A percentile compares a stretch with the other conserved stretches of the same genome.
Conservation (phyloP, 2,329 filamentous ascomycete genomes). For the Pyrenochaeta sp. region DNA sequence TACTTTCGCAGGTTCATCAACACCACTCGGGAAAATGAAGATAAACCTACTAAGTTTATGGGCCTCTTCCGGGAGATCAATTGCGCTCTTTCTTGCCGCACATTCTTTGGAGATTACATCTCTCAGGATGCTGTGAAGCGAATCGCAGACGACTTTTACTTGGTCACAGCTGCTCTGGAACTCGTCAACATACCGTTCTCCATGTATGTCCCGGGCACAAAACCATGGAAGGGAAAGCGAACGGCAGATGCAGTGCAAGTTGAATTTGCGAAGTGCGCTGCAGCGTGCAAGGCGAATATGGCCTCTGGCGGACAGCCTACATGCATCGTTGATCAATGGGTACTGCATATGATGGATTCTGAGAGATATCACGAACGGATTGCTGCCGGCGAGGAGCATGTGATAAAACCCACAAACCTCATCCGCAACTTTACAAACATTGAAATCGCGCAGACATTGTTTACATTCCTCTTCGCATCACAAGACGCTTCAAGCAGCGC, state of each 20-base stretch:
- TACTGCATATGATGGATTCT: constrained; percentile 85
- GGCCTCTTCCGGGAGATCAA: constrained; percentile 89
- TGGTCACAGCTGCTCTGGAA: constrained; percentile 92
- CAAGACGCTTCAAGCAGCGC: constrained; percentile 96
- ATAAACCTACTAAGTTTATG: constrained; percentile 86
- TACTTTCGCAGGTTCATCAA: constrained; percentile 83
- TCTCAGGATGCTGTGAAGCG: constrained; percentile 86
- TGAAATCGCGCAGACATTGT: constrained; percentile 90
- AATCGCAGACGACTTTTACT: constrained; percentile 94
- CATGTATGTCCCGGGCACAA: constrained; percentile 91
- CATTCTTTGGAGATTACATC: constrained; percentile 94
- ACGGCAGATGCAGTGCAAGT: constrained; percentile 87
- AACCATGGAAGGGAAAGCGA: constrained; percentile 96
- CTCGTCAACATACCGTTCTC: constrained; percentile 86
- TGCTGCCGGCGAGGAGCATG: constrained; percentile 70
- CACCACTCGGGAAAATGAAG: constrained; percentile 70
- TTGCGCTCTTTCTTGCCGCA: constrained; percentile 90
- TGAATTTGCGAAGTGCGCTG: constrained; percentile 88
- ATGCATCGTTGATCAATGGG: constrained; percentile 95
- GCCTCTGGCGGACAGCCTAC: constrained; percentile 81
- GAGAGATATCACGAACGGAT: constrained; percentile 79
- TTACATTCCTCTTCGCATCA: constrained; percentile 94
- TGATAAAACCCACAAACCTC: constrained; percentile 82
- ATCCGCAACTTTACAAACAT: constrained; percentile 86
- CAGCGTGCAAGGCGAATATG: constrained; percentile 92